Evolutionary conservation across 108 stramenopile species (phyloP).

Genomic region (Cylindrotheca closterium): DNA sequence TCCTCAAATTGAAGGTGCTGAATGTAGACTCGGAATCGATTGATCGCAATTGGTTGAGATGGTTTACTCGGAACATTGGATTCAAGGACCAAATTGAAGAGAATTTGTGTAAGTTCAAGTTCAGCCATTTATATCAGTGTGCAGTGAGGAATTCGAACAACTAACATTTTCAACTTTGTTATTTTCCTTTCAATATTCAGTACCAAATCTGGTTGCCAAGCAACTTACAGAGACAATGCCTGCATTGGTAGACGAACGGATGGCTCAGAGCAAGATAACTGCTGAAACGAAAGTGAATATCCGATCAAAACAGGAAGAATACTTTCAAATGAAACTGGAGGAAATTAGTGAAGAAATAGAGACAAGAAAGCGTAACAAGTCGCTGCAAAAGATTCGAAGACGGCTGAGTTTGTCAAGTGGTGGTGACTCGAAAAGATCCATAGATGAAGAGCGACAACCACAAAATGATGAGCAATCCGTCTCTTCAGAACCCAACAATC

Average conservation of each 20-base stretch:
- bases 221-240: constrained; percentile 18
- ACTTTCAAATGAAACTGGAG: constrained; percentile 23
- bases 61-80: constrained; percentile 5
- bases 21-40: constrained; percentile 25
- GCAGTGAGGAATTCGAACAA: not conserved
- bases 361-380: not conserved
- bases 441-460: not conserved
- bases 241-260: constrained; percentile 11
- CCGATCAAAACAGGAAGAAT: constrained; percentile 16
- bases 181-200: constrained; percentile 1
- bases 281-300: constrained; percentile 20
- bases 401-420: not conserved
- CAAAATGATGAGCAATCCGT: not conserved
- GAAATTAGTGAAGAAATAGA: constrained; percentile 17
- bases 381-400: not conserved
- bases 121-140: not conserved
- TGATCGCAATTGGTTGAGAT: constrained; percentile 9
- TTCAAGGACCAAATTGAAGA: constrained; percentile 17
- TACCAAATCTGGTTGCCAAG: constrained; percentile 20
- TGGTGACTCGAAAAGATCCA: not conserved
- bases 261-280: constrained; percentile 29
- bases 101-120: constrained; percentile 24
- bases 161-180: not conserved
- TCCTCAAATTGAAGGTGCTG: constrained; percentile 24
- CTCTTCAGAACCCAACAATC: not conserved